Conservation (phyloP, 1,284 basidiomycete species). For the Grifola frondosa region DNA sequence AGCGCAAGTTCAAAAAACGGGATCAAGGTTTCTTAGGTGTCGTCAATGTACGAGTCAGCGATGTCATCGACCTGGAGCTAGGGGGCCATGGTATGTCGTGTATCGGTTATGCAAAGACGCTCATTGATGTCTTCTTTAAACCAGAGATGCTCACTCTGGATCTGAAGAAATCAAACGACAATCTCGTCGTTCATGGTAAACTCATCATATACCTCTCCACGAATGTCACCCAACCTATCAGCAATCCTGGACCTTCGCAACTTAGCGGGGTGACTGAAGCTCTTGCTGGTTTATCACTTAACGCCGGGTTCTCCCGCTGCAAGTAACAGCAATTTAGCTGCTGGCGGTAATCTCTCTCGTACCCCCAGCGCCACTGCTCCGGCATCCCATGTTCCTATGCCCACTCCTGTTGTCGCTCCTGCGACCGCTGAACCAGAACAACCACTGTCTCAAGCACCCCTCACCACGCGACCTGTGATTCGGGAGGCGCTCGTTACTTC, state of each 20-base stretch:
- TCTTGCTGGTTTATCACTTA: conserved; percentile 30
- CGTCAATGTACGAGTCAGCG: conserved; percentile 82
- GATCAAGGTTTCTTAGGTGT: conserved; percentile 95
- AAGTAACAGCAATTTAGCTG: conserved; percentile 34
- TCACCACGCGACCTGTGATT: too few species aligned
- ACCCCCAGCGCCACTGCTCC: conserved; percentile 34
- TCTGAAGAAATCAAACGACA: conserved; percentile 85
- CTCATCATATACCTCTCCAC: conserved; percentile 80
- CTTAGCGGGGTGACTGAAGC: conserved; percentile 34
- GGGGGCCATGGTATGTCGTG: conserved; percentile 67
- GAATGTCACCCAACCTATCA: conserved; percentile 54
- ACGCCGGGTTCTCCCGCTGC: conserved; percentile 33
- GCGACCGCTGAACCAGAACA: conserved; percentile 29
- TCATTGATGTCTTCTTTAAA: background rate
- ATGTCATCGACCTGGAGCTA: conserved; percentile 80
- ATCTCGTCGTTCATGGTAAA: conserved; percentile 84
- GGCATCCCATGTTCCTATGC: conserved; percentile 32
- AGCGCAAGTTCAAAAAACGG: conserved; percentile 94
- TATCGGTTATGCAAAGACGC: too few species aligned
- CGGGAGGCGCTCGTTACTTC: too few species aligned
- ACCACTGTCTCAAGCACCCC: conserved; percentile 9
- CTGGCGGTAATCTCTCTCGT: conserved; percentile 31
- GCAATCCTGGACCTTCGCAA: conserved; percentile 45
- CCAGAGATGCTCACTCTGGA: conserved; percentile 81
- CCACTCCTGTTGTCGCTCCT: conserved; percentile 37